A percentile compares a stretch with the other conserved stretches of the same genome.
Evolutionary conservation across 768 basidiomycete genomes (phyloP).

Genomic region (Psilocybe subaeruginosa): DNA sequence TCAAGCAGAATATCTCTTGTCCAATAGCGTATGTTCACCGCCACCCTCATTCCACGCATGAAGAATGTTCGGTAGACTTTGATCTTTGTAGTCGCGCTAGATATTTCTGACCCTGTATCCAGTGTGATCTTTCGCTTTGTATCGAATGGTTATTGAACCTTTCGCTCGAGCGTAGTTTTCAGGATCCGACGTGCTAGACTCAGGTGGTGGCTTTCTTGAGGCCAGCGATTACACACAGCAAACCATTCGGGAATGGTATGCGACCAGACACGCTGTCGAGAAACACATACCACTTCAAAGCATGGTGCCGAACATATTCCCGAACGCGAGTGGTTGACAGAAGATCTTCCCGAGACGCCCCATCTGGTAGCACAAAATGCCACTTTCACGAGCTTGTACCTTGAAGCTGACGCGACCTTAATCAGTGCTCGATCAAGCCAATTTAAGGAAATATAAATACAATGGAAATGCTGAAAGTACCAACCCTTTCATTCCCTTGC

Average conservation of each 20-base stretch:
- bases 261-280: constrained; percentile 37
- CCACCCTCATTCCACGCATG: constrained; percentile 2
- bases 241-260: constrained; percentile 13
- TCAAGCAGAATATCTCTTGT: not conserved
- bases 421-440: too few species aligned
- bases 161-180: not conserved
- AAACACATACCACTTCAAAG: constrained; percentile 6
- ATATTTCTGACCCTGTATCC: not conserved
- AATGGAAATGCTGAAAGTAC: not conserved
- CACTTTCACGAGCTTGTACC: not conserved
- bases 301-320: not conserved
- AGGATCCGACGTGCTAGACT: not conserved
- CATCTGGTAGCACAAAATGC: constrained; percentile 1
- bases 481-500: not conserved
- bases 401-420: not conserved
- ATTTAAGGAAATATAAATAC: not conserved
- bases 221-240: constrained; percentile 11
- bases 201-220: constrained; percentile 9
- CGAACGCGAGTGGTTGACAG: not conserved
- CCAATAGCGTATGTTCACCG: not conserved
- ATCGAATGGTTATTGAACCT: not conserved
- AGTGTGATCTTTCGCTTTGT: not conserved
- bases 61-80: not conserved
- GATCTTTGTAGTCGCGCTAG: not conserved
- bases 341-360: constrained; percentile 8